These are phyloP conservation scores for Nitzschia palea DNA, from an alignment of 108 stramenopile genomes.

Conservation along the genomic window DNA sequence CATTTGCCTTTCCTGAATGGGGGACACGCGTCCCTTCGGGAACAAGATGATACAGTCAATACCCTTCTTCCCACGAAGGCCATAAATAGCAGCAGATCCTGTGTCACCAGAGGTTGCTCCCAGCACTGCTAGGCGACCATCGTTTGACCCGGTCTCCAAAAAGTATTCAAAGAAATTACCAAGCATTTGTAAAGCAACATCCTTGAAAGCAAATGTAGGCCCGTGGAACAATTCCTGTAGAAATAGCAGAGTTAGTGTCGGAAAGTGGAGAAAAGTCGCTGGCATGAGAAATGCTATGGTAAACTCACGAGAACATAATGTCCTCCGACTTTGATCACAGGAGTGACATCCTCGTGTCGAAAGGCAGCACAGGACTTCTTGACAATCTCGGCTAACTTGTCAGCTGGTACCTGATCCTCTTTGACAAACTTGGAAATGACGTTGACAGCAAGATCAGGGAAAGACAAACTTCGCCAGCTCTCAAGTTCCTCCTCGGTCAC, in stretches of 20 bases:
- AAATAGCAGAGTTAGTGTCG: not conserved
- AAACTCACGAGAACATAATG: constrained; percentile 77
- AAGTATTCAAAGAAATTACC: constrained; percentile 99
- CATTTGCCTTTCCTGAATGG: constrained; percentile 99
- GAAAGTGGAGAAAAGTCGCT: not conserved
- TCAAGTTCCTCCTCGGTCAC: constrained; percentile 77
- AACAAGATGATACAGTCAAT: constrained; percentile 97
- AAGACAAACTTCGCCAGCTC: constrained; percentile 74
- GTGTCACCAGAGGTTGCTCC: constrained; percentile 96
- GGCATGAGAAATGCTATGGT: not conserved
- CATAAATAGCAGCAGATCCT: constrained; percentile 97
- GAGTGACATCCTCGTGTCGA: constrained; percentile 89
- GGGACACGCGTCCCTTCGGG: constrained; percentile 92
- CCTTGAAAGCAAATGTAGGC: constrained; percentile 99
- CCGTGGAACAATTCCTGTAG: constrained; percentile 97
- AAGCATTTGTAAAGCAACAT: constrained; percentile 98
- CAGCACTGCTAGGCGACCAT: constrained; percentile 88
- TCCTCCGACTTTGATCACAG: constrained; percentile 77
- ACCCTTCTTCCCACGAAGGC: constrained; percentile 96
- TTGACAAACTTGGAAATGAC: constrained; percentile 93
- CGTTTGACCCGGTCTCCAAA: constrained; percentile 86
- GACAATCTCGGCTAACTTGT: constrained; percentile 85
- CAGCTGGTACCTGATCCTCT: constrained; percentile 87
- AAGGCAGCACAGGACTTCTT: constrained; percentile 87
- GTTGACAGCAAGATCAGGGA: constrained; percentile 81